phyloP scores from a whole-genome alignment of 164 flowering plant species.

The Akebia trifoliata region DNA sequence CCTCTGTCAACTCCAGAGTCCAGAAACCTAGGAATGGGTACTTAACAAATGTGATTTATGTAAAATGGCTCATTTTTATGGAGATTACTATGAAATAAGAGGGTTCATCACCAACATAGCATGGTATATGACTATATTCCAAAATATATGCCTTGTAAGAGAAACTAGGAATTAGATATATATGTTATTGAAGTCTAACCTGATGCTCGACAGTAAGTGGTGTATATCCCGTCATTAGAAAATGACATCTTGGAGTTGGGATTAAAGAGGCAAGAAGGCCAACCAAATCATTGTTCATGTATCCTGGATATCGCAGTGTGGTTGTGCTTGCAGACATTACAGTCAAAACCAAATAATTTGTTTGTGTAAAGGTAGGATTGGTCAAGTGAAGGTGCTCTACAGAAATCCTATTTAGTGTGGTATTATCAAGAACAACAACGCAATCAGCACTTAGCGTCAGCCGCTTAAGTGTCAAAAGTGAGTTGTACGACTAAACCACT shows the following conservation, averaged over 20 bases:
- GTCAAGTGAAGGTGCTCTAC: slow-evolving; percentile 91
- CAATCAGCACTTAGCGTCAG: slow-evolving; percentile 97
- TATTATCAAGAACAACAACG: slow-evolving; percentile 99
- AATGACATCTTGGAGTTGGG: slow-evolving; percentile 99
- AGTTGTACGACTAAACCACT: slow-evolving; percentile 98
- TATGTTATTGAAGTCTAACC: slow-evolving; percentile 39
- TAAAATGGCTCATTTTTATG: neutral
- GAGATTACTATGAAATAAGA: neutral
- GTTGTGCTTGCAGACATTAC: slow-evolving; percentile 99
- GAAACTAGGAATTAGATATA: slow-evolving; percentile 1
- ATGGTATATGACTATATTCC: neutral
- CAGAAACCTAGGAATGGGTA: neutral
- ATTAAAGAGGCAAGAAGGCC: slow-evolving; percentile 98
- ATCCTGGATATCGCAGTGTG: slow-evolving; percentile 95
- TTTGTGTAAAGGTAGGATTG: slow-evolving; percentile 93
- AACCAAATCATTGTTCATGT: slow-evolving; percentile 99
- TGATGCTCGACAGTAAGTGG: slow-evolving; percentile 98
- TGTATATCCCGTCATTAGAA: slow-evolving; percentile 98
- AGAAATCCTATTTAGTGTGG: slow-evolving; percentile 93
- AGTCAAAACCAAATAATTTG: slow-evolving; percentile 97
- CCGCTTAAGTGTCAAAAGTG: slow-evolving; percentile 92
- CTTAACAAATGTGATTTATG: neutral
- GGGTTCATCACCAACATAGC: neutral
- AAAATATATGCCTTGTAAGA: neutral
- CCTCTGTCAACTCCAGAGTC: too few relatives aligned